Conservation (phyloP, 1,284 basidiomycete species). For the Apiotrichum domesticum region DNA sequence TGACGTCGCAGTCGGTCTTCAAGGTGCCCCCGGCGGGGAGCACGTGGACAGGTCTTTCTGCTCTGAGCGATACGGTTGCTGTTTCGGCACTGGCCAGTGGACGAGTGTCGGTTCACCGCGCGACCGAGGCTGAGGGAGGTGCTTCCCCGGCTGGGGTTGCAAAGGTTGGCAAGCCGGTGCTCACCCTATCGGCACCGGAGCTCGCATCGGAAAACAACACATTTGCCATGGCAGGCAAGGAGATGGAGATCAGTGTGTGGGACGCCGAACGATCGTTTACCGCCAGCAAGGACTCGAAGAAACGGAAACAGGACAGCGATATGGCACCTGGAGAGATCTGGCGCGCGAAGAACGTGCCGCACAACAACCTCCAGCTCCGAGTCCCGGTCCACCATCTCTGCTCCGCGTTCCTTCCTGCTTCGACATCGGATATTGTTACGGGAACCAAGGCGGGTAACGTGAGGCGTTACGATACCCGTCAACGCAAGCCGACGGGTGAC, state of each 20-base stretch:
- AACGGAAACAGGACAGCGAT: slow-evolving; percentile 59
- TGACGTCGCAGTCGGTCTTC: slow-evolving; percentile 8
- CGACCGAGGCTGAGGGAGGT: neutral
- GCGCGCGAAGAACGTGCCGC: slow-evolving; percentile 52
- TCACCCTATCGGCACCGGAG: slow-evolving; percentile 48
- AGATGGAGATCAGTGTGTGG: slow-evolving; percentile 81
- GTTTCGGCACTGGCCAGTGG: slow-evolving; percentile 42
- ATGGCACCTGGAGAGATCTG: slow-evolving; percentile 58
- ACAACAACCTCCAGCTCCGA: slow-evolving; percentile 69
- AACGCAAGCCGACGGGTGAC: slow-evolving; percentile 54
- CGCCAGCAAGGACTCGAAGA: slow-evolving; percentile 37
- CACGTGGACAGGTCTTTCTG: slow-evolving; percentile 14
- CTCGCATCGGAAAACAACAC: slow-evolving; percentile 44
- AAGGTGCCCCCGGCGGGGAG: slow-evolving; percentile 9
- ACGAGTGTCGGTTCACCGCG: slow-evolving; percentile 22
- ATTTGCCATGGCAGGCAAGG: slow-evolving; percentile 79
- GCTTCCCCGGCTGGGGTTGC: neutral
- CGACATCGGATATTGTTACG: slow-evolving; percentile 53
- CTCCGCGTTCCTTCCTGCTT: slow-evolving; percentile 50
- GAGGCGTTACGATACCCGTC: slow-evolving; percentile 73
- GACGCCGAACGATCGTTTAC: slow-evolving; percentile 63
- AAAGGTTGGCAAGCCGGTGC: slow-evolving; percentile 26
- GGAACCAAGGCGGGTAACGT: slow-evolving; percentile 74
- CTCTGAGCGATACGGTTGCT: slow-evolving; percentile 21
- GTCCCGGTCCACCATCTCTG: slow-evolving; percentile 73